These are phyloP conservation scores for Kingdonia uniflora DNA, from an alignment of 164 flowering plant species.

Conservation along the genomic window DNA sequence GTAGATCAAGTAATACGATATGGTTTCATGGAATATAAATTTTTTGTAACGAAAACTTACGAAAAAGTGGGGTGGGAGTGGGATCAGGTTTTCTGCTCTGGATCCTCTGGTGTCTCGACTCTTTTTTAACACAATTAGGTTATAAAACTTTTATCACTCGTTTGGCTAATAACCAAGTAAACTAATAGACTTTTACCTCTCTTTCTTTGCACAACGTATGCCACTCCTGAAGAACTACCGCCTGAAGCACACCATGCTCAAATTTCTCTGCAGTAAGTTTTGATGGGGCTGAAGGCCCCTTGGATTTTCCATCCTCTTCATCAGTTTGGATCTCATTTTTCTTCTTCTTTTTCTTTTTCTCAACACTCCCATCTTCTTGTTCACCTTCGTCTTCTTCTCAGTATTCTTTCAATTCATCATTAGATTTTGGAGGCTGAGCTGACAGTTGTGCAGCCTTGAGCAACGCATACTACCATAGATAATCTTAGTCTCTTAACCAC, in stretches of 20 bases:
- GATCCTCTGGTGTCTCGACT: too few relatives aligned
- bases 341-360: conserved; percentile 27
- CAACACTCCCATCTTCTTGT: conserved; percentile 22
- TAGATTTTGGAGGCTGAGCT: conserved; percentile 39
- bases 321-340: conserved; percentile 23
- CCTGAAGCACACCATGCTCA: conserved; percentile 88
- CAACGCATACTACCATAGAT: conserved; percentile 78
- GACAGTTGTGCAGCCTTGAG: conserved; percentile 84
- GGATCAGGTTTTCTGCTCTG: too few relatives aligned
- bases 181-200: conserved; percentile 30
- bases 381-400: conserved; percentile 14
- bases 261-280: too few relatives aligned
- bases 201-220: conserved; percentile 77
- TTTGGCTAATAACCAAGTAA: too few relatives aligned
- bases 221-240: conserved; percentile 93
- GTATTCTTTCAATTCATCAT: conserved; percentile 28
- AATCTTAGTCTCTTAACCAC: conserved; percentile 71
- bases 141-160: too few relatives aligned
- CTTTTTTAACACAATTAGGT: too few relatives aligned
- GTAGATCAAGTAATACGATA: too few relatives aligned
- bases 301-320: too few relatives aligned
- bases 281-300: too few relatives aligned
- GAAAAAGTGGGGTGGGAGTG: too few relatives aligned
- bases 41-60: too few relatives aligned
- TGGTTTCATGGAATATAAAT: too few relatives aligned